These are phyloP conservation scores for Ustilago tritici DNA, from an alignment of 1,284 basidiomycete species.

Conservation along the genomic window DNA sequence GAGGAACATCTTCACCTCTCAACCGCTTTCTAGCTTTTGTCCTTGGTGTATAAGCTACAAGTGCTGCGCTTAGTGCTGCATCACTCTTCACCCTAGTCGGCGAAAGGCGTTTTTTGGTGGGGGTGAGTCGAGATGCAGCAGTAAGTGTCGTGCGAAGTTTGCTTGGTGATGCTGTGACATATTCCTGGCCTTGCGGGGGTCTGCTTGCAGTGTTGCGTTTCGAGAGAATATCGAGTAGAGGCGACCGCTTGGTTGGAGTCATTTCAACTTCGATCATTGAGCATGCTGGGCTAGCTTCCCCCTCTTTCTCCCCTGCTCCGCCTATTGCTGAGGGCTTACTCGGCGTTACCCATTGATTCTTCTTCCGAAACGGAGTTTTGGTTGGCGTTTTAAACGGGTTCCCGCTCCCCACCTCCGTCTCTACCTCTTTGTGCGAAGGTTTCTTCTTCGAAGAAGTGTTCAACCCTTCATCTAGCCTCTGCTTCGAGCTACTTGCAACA, in stretches of 20 bases:
- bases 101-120: conserved; percentile 10
- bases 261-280: conserved; percentile 47
- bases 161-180: conserved; percentile 31
- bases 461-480: conserved; percentile 17
- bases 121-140: conserved; percentile 14
- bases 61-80: conserved; percentile 23
- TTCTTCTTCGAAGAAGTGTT: conserved; percentile 39
- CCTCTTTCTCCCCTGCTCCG: not conserved
- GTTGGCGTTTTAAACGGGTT: conserved; percentile 45
- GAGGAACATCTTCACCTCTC: conserved; percentile 60
- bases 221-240: conserved; percentile 10
- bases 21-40: conserved; percentile 63
- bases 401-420: not conserved
- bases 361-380: not conserved
- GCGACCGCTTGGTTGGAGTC: conserved; percentile 38
- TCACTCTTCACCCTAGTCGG: conserved; percentile 1
- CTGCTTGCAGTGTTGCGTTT: conserved; percentile 21
- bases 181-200: conserved; percentile 6
- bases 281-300: conserved; percentile 23
- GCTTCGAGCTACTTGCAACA: conserved; percentile 22
- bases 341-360: not conserved
- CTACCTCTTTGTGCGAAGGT: not conserved
- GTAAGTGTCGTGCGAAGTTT: conserved; percentile 30
- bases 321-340: not conserved
- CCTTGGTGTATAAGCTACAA: conserved; percentile 54